These are phyloP conservation scores for Pelagophyceae sp. DNA, from an alignment of 352 stramenopile species.

Conservation along the genomic window DNA sequence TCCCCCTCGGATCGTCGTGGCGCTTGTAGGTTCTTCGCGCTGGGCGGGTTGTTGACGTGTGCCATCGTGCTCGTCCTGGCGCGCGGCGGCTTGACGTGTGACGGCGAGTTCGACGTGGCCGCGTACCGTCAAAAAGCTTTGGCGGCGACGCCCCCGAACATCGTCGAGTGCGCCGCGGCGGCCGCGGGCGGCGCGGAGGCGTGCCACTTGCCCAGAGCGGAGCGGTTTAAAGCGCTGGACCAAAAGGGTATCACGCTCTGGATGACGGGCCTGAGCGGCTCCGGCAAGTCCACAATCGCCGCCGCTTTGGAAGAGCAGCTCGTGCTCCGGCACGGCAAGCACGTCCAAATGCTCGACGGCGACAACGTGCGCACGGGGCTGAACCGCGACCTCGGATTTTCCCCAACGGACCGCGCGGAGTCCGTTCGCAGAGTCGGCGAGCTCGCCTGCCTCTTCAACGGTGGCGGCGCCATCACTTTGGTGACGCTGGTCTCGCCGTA, in stretches of 20 bases:
- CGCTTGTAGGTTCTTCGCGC: too few species aligned
- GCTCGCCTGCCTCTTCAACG: slow-evolving; percentile 87
- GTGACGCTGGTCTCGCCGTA: slow-evolving; percentile 94
- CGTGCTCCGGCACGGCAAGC: slow-evolving; percentile 78
- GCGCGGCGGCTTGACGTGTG: slow-evolving; percentile 32
- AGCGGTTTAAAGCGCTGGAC: background rate
- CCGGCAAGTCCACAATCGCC: slow-evolving; percentile 94
- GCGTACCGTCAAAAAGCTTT: slow-evolving; percentile 50
- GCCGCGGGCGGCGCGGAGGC: slow-evolving; percentile 49
- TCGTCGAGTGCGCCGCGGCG: slow-evolving; percentile 71
- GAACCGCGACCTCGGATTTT: slow-evolving; percentile 93
- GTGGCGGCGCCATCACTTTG: slow-evolving; percentile 90
- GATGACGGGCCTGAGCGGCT: slow-evolving; percentile 93
- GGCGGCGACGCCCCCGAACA: slow-evolving; percentile 57
- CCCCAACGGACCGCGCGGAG: slow-evolving; percentile 84
- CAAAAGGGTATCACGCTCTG: slow-evolving; percentile 67
- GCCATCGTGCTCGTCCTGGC: slow-evolving; percentile 68
- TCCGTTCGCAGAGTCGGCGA: slow-evolving; percentile 91
- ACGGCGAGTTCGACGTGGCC: slow-evolving; percentile 46
- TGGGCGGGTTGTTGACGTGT: slow-evolving; percentile 60
- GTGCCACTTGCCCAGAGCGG: slow-evolving; percentile 48
- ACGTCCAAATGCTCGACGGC: slow-evolving; percentile 92
- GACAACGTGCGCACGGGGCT: slow-evolving; percentile 96
- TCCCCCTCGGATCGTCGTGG: too few species aligned
- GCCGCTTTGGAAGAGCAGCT: slow-evolving; percentile 86